Conservation (phyloP, 2,329 filamentous ascomycete genomes). For the Pseudogymnoascus sp. region DNA sequence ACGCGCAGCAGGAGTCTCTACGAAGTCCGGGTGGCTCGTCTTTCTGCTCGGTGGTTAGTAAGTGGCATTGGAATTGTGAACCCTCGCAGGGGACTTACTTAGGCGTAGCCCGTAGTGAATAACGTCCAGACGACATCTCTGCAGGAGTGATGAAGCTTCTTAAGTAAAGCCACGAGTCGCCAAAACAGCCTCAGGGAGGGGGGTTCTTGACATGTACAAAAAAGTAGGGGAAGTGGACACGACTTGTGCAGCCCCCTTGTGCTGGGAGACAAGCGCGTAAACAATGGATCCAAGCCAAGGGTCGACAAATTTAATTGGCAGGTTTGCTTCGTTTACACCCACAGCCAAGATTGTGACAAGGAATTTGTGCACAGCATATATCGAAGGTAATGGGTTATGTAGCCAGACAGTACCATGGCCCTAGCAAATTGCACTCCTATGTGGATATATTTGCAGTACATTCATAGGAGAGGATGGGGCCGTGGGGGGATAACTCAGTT, state of each 20-base stretch:
- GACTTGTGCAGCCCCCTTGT: constrained; percentile 2
- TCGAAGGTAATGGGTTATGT: background rate
- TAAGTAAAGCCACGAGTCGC: constrained; percentile 4
- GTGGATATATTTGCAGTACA: background rate
- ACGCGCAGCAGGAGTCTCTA: constrained; percentile 42
- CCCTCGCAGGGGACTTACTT: background rate
- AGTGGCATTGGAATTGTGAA: constrained; percentile 12
- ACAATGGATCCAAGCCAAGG: constrained; percentile 1
- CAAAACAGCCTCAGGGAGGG: constrained; percentile 1
- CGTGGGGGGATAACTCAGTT: background rate
- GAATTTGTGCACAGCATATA: background rate
- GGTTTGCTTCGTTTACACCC: background rate
- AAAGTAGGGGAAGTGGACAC: constrained; percentile 8
- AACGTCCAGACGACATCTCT: constrained; percentile 4
- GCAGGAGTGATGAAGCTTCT: constrained; percentile 5
- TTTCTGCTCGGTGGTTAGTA: constrained; percentile 34
- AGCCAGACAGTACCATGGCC: background rate
- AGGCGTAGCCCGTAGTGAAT: background rate
- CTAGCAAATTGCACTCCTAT: background rate
- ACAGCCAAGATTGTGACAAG: background rate
- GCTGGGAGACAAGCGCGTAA: background rate
- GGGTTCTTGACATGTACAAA: constrained; percentile 6
- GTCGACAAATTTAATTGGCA: background rate
- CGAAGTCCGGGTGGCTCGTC: constrained; percentile 41
- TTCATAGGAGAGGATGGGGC: background rate